phyloP scores from a whole-genome alignment of 805 yeast genomes.

The Scheffersomyces coipomensis region DNA sequence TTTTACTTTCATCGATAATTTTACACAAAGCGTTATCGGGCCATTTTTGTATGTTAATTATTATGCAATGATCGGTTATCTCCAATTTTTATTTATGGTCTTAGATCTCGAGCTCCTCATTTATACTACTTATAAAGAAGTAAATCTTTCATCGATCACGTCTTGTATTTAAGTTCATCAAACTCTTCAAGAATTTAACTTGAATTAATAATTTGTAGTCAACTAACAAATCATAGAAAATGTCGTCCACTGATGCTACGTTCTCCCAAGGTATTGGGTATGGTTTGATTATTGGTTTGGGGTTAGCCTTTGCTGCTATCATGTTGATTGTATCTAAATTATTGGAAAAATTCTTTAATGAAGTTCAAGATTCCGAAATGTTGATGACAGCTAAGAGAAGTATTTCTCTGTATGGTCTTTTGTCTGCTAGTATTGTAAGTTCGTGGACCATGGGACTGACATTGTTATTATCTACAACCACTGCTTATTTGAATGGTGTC shows the following conservation, averaged over 20 bases:
- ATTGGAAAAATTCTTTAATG: slow-evolving; percentile 34
- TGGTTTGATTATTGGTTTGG: slow-evolving; percentile 42
- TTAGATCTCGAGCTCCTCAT: too few relatives aligned
- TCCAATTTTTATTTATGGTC: too few relatives aligned
- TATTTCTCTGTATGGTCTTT: slow-evolving; percentile 35
- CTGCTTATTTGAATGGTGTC: slow-evolving; percentile 20
- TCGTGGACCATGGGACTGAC: slow-evolving; percentile 52
- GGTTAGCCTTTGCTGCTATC: slow-evolving; percentile 39
- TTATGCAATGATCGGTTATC: too few relatives aligned
- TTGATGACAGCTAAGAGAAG: slow-evolving; percentile 44
- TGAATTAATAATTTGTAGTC: slow-evolving; percentile 19
- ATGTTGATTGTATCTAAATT: slow-evolving; percentile 33
- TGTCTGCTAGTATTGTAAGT: slow-evolving; percentile 40
- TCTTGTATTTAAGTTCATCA: too few relatives aligned
- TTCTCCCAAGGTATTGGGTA: slow-evolving; percentile 30
- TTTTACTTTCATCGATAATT: too few relatives aligned
- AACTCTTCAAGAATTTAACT: slow-evolving; percentile 48
- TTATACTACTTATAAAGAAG: too few relatives aligned
- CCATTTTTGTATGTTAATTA: too few relatives aligned
- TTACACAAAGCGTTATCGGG: too few relatives aligned
- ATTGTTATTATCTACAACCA: slow-evolving; percentile 19
- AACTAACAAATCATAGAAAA: too few relatives aligned
- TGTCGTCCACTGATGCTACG: slow-evolving; percentile 4
- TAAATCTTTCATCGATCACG: too few relatives aligned
- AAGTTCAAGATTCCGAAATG: slow-evolving; percentile 43